Evolutionary conservation across 257 asterid species (phyloP).

Genomic region (Gentiana macrophylla): DNA sequence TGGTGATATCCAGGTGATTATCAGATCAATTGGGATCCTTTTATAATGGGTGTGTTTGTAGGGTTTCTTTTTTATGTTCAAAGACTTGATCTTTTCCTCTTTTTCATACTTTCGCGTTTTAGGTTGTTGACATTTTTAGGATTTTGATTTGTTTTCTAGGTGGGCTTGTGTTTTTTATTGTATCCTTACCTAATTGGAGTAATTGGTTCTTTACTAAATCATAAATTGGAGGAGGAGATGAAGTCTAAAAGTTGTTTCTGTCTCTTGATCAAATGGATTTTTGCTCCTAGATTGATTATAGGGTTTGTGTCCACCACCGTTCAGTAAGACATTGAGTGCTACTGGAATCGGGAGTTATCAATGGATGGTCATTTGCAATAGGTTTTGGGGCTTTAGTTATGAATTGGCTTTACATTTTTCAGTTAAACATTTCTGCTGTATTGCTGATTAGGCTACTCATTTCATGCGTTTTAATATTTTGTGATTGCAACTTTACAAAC

Average conservation of each 20-base stretch:
- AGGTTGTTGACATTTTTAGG: slow-evolving; percentile 1
- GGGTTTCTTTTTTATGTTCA: slow-evolving; percentile 6
- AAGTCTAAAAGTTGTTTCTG: no score
- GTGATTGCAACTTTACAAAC: background rate
- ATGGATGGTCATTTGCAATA: background rate
- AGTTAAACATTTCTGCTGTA: background rate
- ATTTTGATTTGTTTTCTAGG: background rate
- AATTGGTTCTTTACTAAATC: background rate
- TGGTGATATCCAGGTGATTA: slow-evolving; percentile 78
- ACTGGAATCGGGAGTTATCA: background rate
- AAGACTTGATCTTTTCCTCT: background rate
- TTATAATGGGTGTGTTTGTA: background rate
- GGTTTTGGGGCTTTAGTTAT: background rate
- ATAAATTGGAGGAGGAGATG: background rate
- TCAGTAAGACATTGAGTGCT: background rate
- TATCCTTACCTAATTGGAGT: background rate
- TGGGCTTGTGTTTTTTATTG: background rate
- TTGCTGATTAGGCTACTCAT: background rate
- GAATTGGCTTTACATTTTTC: background rate
- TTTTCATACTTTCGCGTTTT: slow-evolving; percentile 1
- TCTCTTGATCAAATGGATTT: no score
- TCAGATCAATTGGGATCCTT: background rate
- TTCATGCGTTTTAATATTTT: background rate
- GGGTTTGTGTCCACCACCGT: background rate
- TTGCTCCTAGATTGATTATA: background rate